Conservation (phyloP, 345 rosid genomes). For the Trapa bicornis region DNA sequence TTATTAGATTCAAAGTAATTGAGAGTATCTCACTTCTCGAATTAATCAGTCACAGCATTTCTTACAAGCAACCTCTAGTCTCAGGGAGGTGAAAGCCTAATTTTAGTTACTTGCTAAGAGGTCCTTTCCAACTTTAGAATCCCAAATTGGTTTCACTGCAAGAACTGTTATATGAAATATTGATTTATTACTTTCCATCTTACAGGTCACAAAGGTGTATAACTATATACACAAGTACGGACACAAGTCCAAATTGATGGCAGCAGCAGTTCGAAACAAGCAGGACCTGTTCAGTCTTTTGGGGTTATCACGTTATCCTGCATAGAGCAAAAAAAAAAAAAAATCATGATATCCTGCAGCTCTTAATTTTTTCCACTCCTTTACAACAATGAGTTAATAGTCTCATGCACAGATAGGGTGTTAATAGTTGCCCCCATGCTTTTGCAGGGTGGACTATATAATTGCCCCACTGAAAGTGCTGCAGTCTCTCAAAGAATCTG, state of each 20-base stretch:
- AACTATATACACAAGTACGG: constrained; percentile 93
- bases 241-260: constrained; percentile 87
- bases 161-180: too few species aligned
- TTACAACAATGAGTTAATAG: background rate
- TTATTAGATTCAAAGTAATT: too few species aligned
- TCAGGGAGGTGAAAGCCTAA: background rate
- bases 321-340: too few species aligned
- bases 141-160: background rate
- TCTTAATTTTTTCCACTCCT: background rate
- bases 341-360: background rate
- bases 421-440: constrained; percentile 8
- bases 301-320: constrained; percentile 34
- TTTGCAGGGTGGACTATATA: constrained; percentile 74
- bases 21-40: background rate
- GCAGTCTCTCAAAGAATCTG: constrained; percentile 76
- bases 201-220: constrained; percentile 55
- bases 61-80: background rate
- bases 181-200: background rate
- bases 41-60: background rate
- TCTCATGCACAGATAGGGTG: background rate
- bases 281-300: constrained; percentile 87
- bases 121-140: background rate
- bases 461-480: constrained; percentile 83
- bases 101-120: background rate
- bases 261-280: constrained; percentile 96